Evolutionary conservation across 176 grass and related monocot genomes (phyloP), one percentile per base, ranked within the genome.

Genomic region (Cenchrus purpureus): DNA sequence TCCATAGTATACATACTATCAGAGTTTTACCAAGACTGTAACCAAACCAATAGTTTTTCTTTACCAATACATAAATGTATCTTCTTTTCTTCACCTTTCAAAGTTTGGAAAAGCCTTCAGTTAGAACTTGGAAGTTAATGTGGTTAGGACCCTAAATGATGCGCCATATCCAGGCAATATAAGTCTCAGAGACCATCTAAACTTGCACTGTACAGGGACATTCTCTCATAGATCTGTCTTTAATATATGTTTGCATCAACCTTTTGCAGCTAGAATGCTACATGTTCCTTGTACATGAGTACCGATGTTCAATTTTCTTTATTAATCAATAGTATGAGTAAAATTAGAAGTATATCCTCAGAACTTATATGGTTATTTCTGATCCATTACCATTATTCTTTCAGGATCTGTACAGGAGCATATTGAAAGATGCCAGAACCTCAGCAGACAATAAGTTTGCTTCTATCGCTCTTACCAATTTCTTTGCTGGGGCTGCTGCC

Each of bases 351-450:
- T 12, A 49, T 67, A 42, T 1, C 66, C 4, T 13, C 15, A 32
- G n/a, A 28, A 73, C 12, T 52, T 20, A 49, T n/a, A 37, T 52
- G 14, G 34, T 52, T 78, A 40, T 79, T 16, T 48, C 42, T 66
- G n/a, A 79, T 80, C 65, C 10, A 5, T 79, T 1, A 5, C 68
- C 40, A 46, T 56, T 82, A 42, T 85, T 88, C 44, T 79, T 77
- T 52, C 88, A 99, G 97, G 97, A 99, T 82, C 84, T 99, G 51
- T 99, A 99, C 55, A 87, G 91, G 43, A 73, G 81, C 34, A 92
- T 89, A 74, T 75, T 96, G 70, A 96, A 87, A 83, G 90, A 89
- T 10, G 74, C 84, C 16, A 81, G 92, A 56, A 66, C 79, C 57
- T 87, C 88, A 72, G 43, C 81, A 44, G 65, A 90, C 53, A 87